Evolutionary conservation across 1,284 basidiomycete genomes (phyloP).

Genomic region (Flammula alnicola): DNA sequence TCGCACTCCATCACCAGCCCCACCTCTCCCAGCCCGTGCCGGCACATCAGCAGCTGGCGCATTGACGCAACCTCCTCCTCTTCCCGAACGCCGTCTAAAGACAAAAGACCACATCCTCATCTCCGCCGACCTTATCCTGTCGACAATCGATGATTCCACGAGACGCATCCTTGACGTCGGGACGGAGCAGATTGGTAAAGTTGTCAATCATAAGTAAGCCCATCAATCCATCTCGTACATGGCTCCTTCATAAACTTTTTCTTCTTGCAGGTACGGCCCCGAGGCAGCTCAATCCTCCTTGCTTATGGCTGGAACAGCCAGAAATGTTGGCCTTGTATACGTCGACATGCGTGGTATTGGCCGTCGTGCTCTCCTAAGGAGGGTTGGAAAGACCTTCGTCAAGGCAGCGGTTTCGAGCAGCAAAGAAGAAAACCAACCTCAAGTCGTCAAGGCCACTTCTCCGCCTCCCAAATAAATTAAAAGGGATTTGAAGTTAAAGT

Average conservation of each 20-base stretch:
- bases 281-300: constrained; percentile 64
- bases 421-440: not conserved
- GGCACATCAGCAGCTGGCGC: constrained; percentile 13
- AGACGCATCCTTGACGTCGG: constrained; percentile 63
- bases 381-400: constrained; percentile 58
- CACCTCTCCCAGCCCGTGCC: constrained; percentile 34
- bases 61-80: constrained; percentile 17
- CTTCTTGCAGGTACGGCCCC: constrained; percentile 56
- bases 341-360: constrained; percentile 77
- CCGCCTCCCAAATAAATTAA: not conserved
- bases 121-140: constrained; percentile 75
- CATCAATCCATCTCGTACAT: constrained; percentile 4
- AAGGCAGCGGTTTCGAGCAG: constrained; percentile 35
- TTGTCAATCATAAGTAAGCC: constrained; percentile 64
- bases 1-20: constrained; percentile 33
- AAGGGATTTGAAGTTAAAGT: no score
- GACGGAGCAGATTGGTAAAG: constrained; percentile 57
- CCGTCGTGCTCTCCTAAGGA: constrained; percentile 68
- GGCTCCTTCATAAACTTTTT: constrained; percentile 4
- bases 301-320: constrained; percentile 61
- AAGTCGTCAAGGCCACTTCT: not conserved
- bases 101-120: constrained; percentile 58
- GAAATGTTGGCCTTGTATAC: constrained; percentile 78
- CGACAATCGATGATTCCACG: constrained; percentile 71
- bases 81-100: constrained; percentile 37